phyloP scores from a whole-genome alignment of 257 asterid genomes.

The Hygrophila difformis region DNA sequence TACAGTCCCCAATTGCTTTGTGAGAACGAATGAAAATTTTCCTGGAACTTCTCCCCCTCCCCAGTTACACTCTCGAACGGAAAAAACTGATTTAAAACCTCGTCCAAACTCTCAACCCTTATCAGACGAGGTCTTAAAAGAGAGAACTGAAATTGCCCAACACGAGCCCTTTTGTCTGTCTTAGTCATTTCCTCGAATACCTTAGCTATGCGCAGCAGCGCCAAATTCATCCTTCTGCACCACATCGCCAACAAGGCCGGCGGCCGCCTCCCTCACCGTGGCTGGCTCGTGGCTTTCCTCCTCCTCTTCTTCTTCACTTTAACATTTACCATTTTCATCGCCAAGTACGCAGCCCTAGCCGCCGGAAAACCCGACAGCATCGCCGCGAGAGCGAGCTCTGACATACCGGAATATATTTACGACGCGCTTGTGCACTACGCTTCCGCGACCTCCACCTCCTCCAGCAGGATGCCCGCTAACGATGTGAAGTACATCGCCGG shows the following conservation, averaged over 20 bases:
- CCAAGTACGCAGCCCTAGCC: conserved; percentile 26
- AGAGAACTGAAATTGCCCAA: too few relatives aligned
- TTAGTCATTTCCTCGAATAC: conserved; percentile 15
- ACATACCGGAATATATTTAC: conserved; percentile 32
- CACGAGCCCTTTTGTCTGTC: too few relatives aligned
- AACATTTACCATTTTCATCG: conserved; percentile 44
- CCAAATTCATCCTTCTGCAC: conserved; percentile 63
- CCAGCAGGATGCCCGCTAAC: conserved; percentile 38
- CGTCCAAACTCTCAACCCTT: too few relatives aligned
- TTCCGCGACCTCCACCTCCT: conserved; percentile 25
- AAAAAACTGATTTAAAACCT: too few relatives aligned
- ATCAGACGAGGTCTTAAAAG: too few relatives aligned
- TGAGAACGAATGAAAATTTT: too few relatives aligned
- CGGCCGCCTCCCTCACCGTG: conserved; percentile 35
- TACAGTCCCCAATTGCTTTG: too few relatives aligned
- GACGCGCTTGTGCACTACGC: conserved; percentile 79
- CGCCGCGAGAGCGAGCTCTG: conserved; percentile 11
- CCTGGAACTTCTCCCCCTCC: too few relatives aligned
- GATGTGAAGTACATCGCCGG: conserved; percentile 45
- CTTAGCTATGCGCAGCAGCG: conserved; percentile 48
- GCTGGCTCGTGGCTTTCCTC: conserved; percentile 37
- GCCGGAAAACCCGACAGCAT: neutral
- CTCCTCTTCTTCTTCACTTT: conserved; percentile 54
- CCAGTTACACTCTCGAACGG: too few relatives aligned
- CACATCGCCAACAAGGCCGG: conserved; percentile 44